Base-by-base conservation (phyloP, 305 asterid genomes). In the Fraxinus platypoda region DNA sequence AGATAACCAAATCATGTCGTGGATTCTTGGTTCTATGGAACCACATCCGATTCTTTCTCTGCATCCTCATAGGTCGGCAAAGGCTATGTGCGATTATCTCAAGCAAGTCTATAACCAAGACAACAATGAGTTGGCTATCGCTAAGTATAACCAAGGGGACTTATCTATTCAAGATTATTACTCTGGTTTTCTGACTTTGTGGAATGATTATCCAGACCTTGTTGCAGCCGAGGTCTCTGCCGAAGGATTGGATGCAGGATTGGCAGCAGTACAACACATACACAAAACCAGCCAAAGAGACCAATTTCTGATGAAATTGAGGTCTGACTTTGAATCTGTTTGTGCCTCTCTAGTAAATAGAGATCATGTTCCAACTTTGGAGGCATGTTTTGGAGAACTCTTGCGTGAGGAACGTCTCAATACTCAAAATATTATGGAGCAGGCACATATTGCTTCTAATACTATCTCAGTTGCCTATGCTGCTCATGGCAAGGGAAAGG, bases 1-100 rank as follows among this genome's bases (percentile, higher is more conserved):
- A 77, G 80, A 77, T 30, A 52, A 26, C 12, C 73, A 57, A 19
- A 77, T 77, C 28, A 77, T 25, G 52, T 52, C 73, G 1, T 54
- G 25, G 49, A 77, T 77, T 49, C 72, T 77, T 77, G 72, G 46
- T 33, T 54, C 72, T 49, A 77, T 77, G 49, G 80, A 77, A 71
- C 43, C 72, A 28, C 73, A 54, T 33, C 28, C 30, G 38, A 77
- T 77, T 28, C 80, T 34, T 77, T 77, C 80, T 15, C 28, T 28
- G 70, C 73, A 43, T 77, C 73, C 15, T 59, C 52, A 77, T 52
- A 54, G 49, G 37, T 77, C 73, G 8, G 80, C 52, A 30, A 54
- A 52, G 80, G 30, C 52, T n/a, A 52, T 52, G 23, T 52, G 64
- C 9, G 64, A 52, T 15, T 17, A 52, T 52, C 23, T 52, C 64